Conservation (phyloP, 257 asterid genomes). For the Solanum chiquidenum region DNA sequence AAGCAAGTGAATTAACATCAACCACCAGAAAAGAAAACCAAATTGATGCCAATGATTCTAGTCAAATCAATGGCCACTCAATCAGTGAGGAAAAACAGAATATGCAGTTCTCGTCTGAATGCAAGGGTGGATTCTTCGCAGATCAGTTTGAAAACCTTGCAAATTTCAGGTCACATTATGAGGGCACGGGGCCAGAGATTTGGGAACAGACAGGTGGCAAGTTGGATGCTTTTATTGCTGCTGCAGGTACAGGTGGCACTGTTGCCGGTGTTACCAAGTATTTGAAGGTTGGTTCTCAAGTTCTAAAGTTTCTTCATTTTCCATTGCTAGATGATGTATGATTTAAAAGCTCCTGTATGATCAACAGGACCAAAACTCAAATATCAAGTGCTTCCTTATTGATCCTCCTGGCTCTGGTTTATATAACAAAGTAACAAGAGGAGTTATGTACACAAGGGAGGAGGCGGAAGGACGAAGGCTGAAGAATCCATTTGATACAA, state of each 20-base stretch:
- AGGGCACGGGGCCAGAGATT: slow-evolving; percentile 90
- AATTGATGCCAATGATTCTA: slow-evolving; percentile 6
- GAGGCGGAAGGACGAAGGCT: slow-evolving; percentile 91
- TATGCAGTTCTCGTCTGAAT: slow-evolving; percentile 12
- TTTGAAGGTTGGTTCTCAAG: slow-evolving; percentile 53
- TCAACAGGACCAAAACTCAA: slow-evolving; percentile 56
- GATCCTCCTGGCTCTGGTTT: slow-evolving; percentile 98
- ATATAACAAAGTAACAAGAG: slow-evolving; percentile 91
- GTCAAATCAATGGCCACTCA: slow-evolving; percentile 14
- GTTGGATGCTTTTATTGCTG: slow-evolving; percentile 87
- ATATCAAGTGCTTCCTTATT: slow-evolving; percentile 66
- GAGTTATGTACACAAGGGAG: slow-evolving; percentile 87
- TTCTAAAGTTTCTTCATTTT: not conserved
- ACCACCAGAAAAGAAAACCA: slow-evolving; percentile 13
- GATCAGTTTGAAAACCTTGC: slow-evolving; percentile 96
- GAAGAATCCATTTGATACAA: slow-evolving; percentile 87
- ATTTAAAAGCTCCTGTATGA: not conserved
- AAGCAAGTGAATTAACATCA: slow-evolving; percentile 52
- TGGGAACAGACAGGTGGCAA: slow-evolving; percentile 76
- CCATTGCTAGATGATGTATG: not conserved
- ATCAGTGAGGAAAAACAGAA: slow-evolving; percentile 15
- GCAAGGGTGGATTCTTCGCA: slow-evolving; percentile 88
- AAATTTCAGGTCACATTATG: slow-evolving; percentile 86
- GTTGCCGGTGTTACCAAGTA: slow-evolving; percentile 80
- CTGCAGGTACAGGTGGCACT: slow-evolving; percentile 98